Conservation (phyloP, 768 basidiomycete species). For the Tulasnella sp. region DNA sequence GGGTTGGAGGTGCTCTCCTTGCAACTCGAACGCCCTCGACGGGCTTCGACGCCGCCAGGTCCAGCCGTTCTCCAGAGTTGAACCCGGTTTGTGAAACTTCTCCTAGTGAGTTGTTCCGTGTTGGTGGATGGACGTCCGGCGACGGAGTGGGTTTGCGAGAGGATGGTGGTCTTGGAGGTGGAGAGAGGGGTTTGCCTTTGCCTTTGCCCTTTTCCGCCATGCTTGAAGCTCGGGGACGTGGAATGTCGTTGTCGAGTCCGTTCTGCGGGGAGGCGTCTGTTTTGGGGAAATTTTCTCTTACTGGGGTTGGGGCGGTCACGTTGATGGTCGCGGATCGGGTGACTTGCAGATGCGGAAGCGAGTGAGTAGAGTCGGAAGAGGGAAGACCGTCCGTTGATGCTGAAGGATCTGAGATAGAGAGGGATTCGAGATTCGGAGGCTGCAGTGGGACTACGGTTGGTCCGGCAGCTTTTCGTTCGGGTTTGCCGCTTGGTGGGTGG, state of each 20-base stretch:
- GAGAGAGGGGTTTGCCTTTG: not conserved
- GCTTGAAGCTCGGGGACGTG: not conserved
- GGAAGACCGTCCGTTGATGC: not conserved
- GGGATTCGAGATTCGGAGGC: not conserved
- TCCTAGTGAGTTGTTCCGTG: slow-evolving; percentile 2
- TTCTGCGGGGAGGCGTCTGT: not conserved
- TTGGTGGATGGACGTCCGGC: not conserved
- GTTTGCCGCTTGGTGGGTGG: not conserved
- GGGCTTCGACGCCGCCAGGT: not conserved
- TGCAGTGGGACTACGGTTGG: not conserved
- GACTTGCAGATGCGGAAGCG: not conserved
- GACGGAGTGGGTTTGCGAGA: not conserved
- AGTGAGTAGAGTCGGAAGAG: not conserved
- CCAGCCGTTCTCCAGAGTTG: slow-evolving; percentile 1
- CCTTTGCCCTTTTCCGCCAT: slow-evolving; percentile 6
- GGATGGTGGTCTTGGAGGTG: slow-evolving; percentile 5
- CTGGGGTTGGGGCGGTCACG: not conserved
- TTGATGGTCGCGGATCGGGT: not conserved
- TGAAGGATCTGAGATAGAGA: not conserved
- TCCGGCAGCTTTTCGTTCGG: slow-evolving; percentile 1
- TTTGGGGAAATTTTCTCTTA: not conserved
- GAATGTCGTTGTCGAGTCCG: not conserved
- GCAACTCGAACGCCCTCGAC: not conserved
- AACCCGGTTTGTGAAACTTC: slow-evolving; percentile 6
- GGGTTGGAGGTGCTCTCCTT: not conserved